A percentile compares a stretch with the other conserved stretches of the same genome.
Conservation (phyloP, 139 green algal genomes). For the Ulvella scutata region DNA sequence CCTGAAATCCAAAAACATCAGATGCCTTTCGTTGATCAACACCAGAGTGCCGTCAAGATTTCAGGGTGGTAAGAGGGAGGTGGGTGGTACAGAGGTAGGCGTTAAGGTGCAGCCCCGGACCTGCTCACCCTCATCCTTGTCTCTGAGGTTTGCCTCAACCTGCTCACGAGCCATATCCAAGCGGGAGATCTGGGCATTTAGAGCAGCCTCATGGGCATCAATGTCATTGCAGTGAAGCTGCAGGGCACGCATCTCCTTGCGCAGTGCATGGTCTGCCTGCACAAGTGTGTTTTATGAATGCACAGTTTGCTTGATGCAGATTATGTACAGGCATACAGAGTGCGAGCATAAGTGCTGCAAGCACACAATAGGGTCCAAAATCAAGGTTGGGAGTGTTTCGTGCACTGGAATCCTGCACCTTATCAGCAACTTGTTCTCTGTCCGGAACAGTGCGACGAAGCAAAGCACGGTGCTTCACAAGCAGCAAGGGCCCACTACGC, state of each 20-base stretch:
- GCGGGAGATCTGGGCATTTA: neutral
- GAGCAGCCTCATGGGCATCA: neutral
- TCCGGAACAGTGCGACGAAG: neutral
- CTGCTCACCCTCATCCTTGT: neutral
- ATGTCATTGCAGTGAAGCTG: neutral
- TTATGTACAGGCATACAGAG: neutral
- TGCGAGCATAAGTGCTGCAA: neutral
- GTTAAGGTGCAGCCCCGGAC: too few relatives aligned
- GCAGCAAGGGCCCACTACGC: neutral
- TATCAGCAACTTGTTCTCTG: neutral
- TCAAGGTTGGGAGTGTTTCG: neutral
- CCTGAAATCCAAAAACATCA: too few relatives aligned
- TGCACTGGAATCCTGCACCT: too few relatives aligned
- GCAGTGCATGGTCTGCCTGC: neutral
- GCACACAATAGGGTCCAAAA: too few relatives aligned
- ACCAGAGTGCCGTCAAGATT: too few relatives aligned
- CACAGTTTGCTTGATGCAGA: neutral
- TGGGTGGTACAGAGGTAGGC: too few relatives aligned
- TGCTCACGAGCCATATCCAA: neutral
- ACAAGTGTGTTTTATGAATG: neutral
- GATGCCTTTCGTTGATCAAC: too few relatives aligned
- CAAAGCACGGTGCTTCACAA: neutral
- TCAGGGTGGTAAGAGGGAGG: too few relatives aligned
- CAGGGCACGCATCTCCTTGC: neutral
- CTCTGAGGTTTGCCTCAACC: neutral